Conservation (phyloP, 257 asterid genomes). For the Jaltomata sinuosa region DNA sequence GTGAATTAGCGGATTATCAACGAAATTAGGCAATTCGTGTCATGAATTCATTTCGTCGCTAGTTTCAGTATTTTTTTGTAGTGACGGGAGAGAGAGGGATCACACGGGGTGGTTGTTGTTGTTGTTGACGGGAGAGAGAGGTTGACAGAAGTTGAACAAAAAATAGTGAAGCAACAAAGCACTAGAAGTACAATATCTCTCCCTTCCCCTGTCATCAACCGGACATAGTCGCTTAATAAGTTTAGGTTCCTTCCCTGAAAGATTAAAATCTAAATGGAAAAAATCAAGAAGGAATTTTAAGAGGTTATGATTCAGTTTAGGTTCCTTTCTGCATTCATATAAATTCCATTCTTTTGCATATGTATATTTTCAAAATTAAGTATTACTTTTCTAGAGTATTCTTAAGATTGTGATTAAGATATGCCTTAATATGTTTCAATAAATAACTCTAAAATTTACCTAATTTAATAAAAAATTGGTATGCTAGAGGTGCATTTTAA, state of each 20-base stretch:
- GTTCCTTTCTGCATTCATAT: neutral
- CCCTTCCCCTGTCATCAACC: neutral
- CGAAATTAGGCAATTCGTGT: neutral
- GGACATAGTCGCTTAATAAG: neutral
- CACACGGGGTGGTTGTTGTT: no score
- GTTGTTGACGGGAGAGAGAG: neutral
- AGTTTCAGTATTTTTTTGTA: neutral
- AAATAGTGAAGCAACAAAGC: neutral
- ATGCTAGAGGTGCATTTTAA: neutral
- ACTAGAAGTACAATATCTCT: neutral
- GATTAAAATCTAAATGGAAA: neutral
- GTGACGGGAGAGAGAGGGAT: neutral
- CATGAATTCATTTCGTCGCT: neutral
- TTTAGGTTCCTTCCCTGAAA: neutral
- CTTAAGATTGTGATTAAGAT: neutral
- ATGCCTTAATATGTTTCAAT: neutral
- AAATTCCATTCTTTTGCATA: neutral
- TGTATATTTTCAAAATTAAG: neutral
- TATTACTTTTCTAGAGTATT: neutral
- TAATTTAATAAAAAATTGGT: neutral
- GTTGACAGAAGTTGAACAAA: neutral
- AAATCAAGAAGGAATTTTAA: neutral
- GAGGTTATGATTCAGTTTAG: neutral
- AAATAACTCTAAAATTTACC: neutral
- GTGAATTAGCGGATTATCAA: neutral